Base-by-base conservation (phyloP, 2,329 filamentous ascomycete genomes). In the Moelleriella libera region DNA sequence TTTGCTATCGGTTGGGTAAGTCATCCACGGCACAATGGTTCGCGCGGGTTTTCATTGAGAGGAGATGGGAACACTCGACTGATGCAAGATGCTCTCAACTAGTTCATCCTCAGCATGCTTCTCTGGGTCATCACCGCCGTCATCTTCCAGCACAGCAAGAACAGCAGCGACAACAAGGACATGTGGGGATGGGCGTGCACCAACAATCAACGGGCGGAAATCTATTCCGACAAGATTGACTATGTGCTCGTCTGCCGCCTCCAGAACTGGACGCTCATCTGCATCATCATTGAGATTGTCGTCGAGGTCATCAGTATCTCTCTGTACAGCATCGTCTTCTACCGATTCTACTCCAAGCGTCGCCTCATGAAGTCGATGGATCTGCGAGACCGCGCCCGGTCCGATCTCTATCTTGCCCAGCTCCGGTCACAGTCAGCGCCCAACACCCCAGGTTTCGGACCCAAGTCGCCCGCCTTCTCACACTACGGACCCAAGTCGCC, bases 181-280 rank as follows among this genome's bases (percentile, higher is more conserved):
- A 78, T 98, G 66, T 98, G 92, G 92, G 89, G 90, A 50, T 98
- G 92, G 92, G 80, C 88, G n/a, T 98, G 92, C 65, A 83, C 89
- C 49, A 77, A 94, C 58, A 97, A 96, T 64, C 80, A 82, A 54
- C 82, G 90, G 51, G 71, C 82, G 48, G 68, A 88, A 45, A 69
- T 95, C 47, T 97, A 90, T 63, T 62, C 79, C 51, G 72, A 89
- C 48, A 82, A 92, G 58, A 78, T 98, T 56, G 75, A 92, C 67
- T 98, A 97, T 67, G 80, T 80, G 30, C 82, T 98, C 45, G 76
- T 97, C 55, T 98, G 92, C 71, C 84, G 90, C 58, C 79, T 98
- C 58, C 69, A 96, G 51, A 92, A 94, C 69, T 98, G 92, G 92
- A 78, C 84, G 41, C 75, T 98, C 53, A 85, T 98, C 63, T 98